Evolutionary conservation across 805 yeast species (phyloP), one percentile per base, ranked within the genome.

Genomic region (Nakazawaea ishiwadae): DNA sequence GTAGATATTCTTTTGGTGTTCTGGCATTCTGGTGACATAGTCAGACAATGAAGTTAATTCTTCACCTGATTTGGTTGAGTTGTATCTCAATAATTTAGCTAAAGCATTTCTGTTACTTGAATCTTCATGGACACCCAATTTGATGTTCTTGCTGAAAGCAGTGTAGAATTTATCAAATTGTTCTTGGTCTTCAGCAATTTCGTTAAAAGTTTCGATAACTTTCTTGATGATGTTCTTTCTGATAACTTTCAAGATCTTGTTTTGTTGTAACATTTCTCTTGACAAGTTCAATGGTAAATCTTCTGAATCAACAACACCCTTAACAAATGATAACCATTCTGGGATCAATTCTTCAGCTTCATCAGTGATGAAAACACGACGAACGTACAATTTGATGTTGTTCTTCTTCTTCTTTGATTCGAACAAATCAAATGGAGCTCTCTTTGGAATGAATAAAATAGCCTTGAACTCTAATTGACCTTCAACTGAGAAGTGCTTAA

Each of bases 401-500:
- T 77, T 83, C 84, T 89, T 91, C 96, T 93, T 93, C 95, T 89
- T 93, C 83, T 93, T 93, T 51, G 90, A 77, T 78, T 93, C 99
- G 65, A 93, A 93, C 65, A 95, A 76, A 66, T 93, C 99, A 63
- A 93, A 87, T 71, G 99, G 99, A 59, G 99, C 97, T 77, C 99
- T 89, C 79, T 85, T 87, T 71, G 99, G 99, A 72, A 93, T 80
- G 63, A 88, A 93, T 60, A 93, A 76, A 63, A 93, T 93, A 51
- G 99, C 98, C 76, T 84, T 90, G 82, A 93, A 93, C 77, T 93
- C 99, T 60, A 93, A 81, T 78, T 93, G 99, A 79, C 99, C 99
- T 77, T 93, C 99, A 62, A 93, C 99, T 39, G 96, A 87, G 80
- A 93, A 93, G 75, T 93, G 99, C 81, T 93, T 93, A 55, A 93